Conservation (phyloP, 495 filamentous ascomycete species). For the Pyrenopolyporus hunteri region DNA sequence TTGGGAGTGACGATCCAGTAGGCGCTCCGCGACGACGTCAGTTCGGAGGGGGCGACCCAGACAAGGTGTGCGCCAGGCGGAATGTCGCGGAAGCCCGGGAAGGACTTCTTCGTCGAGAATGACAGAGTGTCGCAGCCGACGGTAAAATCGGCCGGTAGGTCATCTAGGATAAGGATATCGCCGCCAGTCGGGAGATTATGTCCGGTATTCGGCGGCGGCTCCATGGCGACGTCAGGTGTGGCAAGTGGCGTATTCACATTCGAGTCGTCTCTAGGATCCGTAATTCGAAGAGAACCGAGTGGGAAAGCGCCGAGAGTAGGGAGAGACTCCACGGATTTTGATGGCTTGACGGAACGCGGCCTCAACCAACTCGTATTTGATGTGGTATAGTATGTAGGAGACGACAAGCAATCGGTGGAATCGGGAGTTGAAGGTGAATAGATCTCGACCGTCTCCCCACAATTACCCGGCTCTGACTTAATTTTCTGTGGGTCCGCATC, state of each 20-base stretch:
- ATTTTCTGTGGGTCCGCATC: constrained; percentile 8
- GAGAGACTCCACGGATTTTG: constrained; percentile 40
- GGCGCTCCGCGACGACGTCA: constrained; percentile 57
- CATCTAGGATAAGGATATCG: constrained; percentile 52
- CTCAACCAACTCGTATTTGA: constrained; percentile 1
- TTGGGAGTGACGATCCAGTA: constrained; percentile 61
- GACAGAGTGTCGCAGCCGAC: constrained; percentile 55
- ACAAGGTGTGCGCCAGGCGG: constrained; percentile 64
- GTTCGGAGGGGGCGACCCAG: constrained; percentile 60
- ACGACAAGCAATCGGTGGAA: not conserved
- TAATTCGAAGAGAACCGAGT: constrained; percentile 46
- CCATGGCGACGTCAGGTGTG: constrained; percentile 21
- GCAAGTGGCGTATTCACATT: constrained; percentile 10
- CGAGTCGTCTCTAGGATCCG: constrained; percentile 18
- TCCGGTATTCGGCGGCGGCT: constrained; percentile 5
- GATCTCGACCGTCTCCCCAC: constrained; percentile 29
- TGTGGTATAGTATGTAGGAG: not conserved
- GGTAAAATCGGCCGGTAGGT: constrained; percentile 48
- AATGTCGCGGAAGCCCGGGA: constrained; percentile 64
- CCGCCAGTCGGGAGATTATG: constrained; percentile 37
- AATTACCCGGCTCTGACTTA: constrained; percentile 24
- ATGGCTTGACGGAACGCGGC: constrained; percentile 12
- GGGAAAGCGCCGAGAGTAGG: constrained; percentile 44
- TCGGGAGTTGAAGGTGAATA: constrained; percentile 29
- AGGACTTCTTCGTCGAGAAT: constrained; percentile 47